phyloP scores from a whole-genome alignment of 2,329 filamentous ascomycete species.

The Apiospora malaysiana region DNA sequence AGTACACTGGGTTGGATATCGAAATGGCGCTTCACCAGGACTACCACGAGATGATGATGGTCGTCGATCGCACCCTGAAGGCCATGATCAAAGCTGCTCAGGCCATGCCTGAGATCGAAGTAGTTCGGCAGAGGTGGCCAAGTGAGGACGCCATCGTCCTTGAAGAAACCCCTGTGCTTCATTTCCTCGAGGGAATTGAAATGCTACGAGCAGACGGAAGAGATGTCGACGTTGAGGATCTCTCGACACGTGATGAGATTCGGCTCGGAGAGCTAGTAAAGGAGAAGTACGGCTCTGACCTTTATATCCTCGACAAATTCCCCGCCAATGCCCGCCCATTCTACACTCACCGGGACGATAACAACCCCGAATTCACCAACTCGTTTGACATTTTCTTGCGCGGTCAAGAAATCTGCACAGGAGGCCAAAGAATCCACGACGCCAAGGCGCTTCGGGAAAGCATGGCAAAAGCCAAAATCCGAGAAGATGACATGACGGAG shows the following conservation, averaged over 20 bases:
- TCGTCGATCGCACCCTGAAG: slow-evolving; percentile 83
- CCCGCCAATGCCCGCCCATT: slow-evolving; percentile 49
- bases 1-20: slow-evolving; percentile 91
- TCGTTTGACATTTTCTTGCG: slow-evolving; percentile 96
- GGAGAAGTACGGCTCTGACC: slow-evolving; percentile 86
- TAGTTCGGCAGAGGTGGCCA: slow-evolving; percentile 83
- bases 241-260: slow-evolving; percentile 86
- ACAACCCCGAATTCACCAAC: slow-evolving; percentile 74
- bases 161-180: slow-evolving; percentile 81
- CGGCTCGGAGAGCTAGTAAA: slow-evolving; percentile 83
- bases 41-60: slow-evolving; percentile 84
- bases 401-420: slow-evolving; percentile 90
- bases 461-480: slow-evolving; percentile 77
- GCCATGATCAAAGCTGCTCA: slow-evolving; percentile 74
- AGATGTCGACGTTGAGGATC: slow-evolving; percentile 76
- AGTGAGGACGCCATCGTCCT: slow-evolving; percentile 87
- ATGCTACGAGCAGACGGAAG: slow-evolving; percentile 85
- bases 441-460: slow-evolving; percentile 74
- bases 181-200: slow-evolving; percentile 79
- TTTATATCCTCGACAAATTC: slow-evolving; percentile 95
- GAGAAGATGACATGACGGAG: slow-evolving; percentile 84
- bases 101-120: slow-evolving; percentile 72
- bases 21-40: slow-evolving; percentile 91
- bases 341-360: slow-evolving; percentile 44
- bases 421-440: slow-evolving; percentile 92